Evolutionary conservation across 768 basidiomycete species (phyloP).

Genomic region (Nidula microcarpa): DNA sequence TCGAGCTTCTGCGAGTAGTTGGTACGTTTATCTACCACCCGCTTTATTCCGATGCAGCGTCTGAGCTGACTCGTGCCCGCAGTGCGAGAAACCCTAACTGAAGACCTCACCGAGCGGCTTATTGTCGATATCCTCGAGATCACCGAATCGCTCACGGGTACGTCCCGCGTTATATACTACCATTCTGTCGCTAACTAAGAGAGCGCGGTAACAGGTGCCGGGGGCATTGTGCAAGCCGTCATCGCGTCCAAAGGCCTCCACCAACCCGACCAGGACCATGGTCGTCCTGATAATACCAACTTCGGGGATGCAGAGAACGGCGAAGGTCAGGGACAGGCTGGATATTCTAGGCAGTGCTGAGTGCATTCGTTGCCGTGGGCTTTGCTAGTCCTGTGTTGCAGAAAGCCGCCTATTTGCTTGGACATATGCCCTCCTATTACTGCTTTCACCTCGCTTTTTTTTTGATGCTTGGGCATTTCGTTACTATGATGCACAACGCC

Average conservation of each 20-base stretch:
- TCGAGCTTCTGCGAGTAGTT: slow-evolving; percentile 60
- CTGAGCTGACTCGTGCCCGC: slow-evolving; percentile 10
- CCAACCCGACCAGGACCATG: slow-evolving; percentile 36
- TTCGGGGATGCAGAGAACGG: slow-evolving; percentile 26
- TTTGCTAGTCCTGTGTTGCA: no score
- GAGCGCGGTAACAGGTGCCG: no score
- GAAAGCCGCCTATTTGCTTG: no score
- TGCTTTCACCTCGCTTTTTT: no score
- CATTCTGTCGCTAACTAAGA: no score
- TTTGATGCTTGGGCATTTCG: no score
- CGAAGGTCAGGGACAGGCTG: slow-evolving; percentile 21
- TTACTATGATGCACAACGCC: no score
- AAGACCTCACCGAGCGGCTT: slow-evolving; percentile 46
- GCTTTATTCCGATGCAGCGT: background rate
- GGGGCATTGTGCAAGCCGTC: no score
- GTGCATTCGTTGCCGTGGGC: background rate
- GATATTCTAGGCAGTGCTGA: slow-evolving; percentile 39
- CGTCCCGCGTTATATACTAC: background rate
- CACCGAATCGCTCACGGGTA: slow-evolving; percentile 41
- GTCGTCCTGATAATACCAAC: slow-evolving; percentile 35
- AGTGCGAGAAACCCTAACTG: slow-evolving; percentile 54
- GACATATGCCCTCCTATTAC: no score
- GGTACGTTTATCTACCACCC: slow-evolving; percentile 19
- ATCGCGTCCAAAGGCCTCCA: slow-evolving; percentile 9
- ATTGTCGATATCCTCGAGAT: slow-evolving; percentile 47